A percentile compares a stretch with the other conserved stretches of the same genome.
phyloP scores from a whole-genome alignment of 176 grass and related monocot genomes.

The Triticum aestivum region DNA sequence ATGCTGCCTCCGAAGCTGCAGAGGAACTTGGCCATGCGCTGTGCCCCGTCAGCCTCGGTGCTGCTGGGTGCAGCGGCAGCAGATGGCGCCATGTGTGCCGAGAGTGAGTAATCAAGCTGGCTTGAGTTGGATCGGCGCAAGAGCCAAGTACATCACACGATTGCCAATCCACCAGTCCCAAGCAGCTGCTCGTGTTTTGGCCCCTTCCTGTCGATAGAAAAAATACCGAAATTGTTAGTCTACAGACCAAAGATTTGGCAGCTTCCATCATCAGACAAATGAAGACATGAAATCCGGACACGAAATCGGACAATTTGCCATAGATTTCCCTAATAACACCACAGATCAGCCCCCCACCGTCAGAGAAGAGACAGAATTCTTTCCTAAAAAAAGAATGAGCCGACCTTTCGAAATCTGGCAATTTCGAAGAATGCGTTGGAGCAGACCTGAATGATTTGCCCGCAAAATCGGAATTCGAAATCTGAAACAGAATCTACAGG shows the following conservation, averaged over 20 bases:
- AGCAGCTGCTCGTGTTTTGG: not conserved
- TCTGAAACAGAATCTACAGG: not conserved
- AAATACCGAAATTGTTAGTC: not conserved
- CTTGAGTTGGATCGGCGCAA: not conserved
- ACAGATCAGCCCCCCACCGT: not conserved
- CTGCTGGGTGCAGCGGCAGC: not conserved
- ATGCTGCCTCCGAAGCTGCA: conserved; percentile 92
- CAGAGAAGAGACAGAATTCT: not conserved
- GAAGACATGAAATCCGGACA: not conserved
- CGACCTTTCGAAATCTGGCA: no score
- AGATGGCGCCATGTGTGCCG: conserved; percentile 18
- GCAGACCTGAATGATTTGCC: not conserved
- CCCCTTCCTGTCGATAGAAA: conserved; percentile 25
- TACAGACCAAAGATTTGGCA: not conserved
- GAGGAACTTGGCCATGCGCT: conserved; percentile 81
- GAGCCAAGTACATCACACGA: conserved; percentile 9
- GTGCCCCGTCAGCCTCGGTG: conserved; percentile 37
- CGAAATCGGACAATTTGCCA: not conserved
- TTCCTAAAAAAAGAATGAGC: not conserved
- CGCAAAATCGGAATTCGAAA: not conserved
- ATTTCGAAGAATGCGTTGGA: not conserved
- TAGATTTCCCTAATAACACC: not conserved
- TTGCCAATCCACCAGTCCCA: not conserved
- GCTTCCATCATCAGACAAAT: not conserved
- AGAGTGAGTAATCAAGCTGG: not conserved